Conservation (phyloP, 352 stramenopile species). For the Globisporangium splendens region DNA sequence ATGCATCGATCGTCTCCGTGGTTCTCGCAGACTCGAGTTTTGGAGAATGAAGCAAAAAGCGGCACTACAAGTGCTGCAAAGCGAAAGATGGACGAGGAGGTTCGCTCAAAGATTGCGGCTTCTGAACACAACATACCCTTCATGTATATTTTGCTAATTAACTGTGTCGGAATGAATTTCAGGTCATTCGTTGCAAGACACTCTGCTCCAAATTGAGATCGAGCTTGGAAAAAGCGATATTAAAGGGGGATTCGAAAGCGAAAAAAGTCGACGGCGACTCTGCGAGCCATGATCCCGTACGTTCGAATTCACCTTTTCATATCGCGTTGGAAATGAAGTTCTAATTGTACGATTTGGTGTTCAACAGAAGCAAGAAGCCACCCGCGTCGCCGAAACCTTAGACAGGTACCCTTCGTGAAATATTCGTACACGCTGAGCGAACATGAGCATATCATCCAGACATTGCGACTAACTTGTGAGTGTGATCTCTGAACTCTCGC, state of each 20-base stretch:
- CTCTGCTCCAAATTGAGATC: constrained; percentile 46
- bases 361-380: constrained; percentile 40
- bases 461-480: too few species aligned
- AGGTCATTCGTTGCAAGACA: constrained; percentile 41
- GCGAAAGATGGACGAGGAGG: constrained; percentile 45
- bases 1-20: not conserved
- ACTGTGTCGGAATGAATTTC: not conserved
- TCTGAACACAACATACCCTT: too few species aligned
- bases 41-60: constrained; percentile 58
- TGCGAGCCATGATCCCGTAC: constrained; percentile 6
- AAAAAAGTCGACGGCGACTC: constrained; percentile 22
- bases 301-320: not conserved
- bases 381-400: constrained; percentile 34
- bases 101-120: not conserved
- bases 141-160: not conserved
- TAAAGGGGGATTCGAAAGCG: constrained; percentile 37
- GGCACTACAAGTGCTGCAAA: constrained; percentile 23
- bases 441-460: too few species aligned
- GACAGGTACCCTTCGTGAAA: constrained; percentile 29
- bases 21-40: constrained; percentile 40
- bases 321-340: not conserved
- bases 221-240: constrained; percentile 52
- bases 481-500: not conserved
- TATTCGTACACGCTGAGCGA: not conserved
- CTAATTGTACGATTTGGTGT: not conserved